A percentile compares a stretch with the other conserved stretches of the same genome.
Conservation (phyloP, 2,329 filamentous ascomycete species). For the Incumbomyces delicatus region DNA sequence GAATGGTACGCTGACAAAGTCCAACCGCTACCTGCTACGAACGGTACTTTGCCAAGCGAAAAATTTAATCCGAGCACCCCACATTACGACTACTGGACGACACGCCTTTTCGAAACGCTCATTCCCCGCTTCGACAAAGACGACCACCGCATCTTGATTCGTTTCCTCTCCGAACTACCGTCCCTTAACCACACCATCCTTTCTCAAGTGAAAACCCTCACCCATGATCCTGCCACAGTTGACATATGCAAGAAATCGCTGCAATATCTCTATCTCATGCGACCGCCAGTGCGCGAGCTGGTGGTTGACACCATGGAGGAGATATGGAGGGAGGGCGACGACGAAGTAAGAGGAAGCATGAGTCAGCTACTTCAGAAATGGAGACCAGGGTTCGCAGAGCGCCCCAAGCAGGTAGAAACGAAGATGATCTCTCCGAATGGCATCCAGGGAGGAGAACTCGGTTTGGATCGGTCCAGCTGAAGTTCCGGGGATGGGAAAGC, state of each 20-base stretch:
- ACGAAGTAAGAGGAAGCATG: conserved; percentile 38
- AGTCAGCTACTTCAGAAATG: conserved; percentile 47
- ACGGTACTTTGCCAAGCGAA: conserved; percentile 33
- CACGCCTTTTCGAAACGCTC: conserved; percentile 79
- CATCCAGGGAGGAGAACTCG: not conserved
- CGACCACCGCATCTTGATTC: conserved; percentile 71
- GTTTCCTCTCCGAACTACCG: conserved; percentile 86
- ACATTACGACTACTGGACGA: conserved; percentile 70
- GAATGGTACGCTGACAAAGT: conserved; percentile 93
- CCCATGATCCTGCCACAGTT: conserved; percentile 54
- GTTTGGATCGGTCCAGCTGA: too few relatives aligned
- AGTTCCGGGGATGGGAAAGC: too few relatives aligned
- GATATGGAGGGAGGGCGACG: conserved; percentile 46
- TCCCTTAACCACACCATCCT: conserved; percentile 64
- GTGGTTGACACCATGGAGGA: conserved; percentile 50
- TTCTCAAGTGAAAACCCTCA: conserved; percentile 56
- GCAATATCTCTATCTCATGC: conserved; percentile 49
- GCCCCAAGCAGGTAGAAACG: conserved; percentile 1
- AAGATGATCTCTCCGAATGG: conserved; percentile 5
- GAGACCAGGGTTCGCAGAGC: conserved; percentile 34
- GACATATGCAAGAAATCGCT: conserved; percentile 48
- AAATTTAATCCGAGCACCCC: conserved; percentile 39
- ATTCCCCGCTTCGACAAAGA: conserved; percentile 82
- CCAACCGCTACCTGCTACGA: conserved; percentile 32
- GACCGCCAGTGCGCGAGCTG: conserved; percentile 49